Evolutionary conservation across 177 flowering plant genomes (phyloP).

Genomic region (Vitis hybrid): DNA sequence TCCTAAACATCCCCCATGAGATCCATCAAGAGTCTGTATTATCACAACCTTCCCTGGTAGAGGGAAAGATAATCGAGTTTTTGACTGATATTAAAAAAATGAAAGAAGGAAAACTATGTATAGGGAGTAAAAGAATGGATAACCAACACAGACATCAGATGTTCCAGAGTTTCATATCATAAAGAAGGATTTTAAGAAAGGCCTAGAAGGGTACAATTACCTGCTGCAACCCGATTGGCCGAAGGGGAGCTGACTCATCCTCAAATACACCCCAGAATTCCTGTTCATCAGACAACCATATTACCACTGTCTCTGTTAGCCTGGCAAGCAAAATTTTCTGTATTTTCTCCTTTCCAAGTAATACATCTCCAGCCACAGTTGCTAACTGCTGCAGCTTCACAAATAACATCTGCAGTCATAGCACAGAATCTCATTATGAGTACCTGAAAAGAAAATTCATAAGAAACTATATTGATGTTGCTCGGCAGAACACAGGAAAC

Average conservation of each 20-base stretch:
- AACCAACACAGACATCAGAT: too few species aligned
- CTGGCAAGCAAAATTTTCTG: constrained; percentile 92
- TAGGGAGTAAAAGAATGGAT: too few species aligned
- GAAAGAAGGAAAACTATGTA: too few species aligned
- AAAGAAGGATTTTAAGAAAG: not conserved
- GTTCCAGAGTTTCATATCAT: too few species aligned
- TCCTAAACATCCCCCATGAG: too few species aligned
- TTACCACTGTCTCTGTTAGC: constrained; percentile 86
- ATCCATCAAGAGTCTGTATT: too few species aligned
- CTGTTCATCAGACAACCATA: constrained; percentile 93
- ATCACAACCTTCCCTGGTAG: too few species aligned
- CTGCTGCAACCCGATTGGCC: constrained; percentile 89
- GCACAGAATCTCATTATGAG: not conserved
- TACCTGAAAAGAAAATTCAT: not conserved
- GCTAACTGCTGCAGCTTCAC: constrained; percentile 89
- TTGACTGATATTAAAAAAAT: too few species aligned
- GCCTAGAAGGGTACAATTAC: constrained; percentile 29
- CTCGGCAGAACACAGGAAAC: too few species aligned
- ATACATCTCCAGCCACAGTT: constrained; percentile 85
- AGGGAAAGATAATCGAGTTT: too few species aligned
- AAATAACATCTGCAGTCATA: constrained; percentile 74
- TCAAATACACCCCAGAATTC: constrained; percentile 96
- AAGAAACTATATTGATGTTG: not conserved
- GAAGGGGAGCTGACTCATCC: constrained; percentile 64
- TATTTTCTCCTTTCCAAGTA: constrained; percentile 86